These are phyloP conservation scores for Cyclostephanos tholiformis DNA, from an alignment of 108 stramenopile genomes.

Conservation along the genomic window DNA sequence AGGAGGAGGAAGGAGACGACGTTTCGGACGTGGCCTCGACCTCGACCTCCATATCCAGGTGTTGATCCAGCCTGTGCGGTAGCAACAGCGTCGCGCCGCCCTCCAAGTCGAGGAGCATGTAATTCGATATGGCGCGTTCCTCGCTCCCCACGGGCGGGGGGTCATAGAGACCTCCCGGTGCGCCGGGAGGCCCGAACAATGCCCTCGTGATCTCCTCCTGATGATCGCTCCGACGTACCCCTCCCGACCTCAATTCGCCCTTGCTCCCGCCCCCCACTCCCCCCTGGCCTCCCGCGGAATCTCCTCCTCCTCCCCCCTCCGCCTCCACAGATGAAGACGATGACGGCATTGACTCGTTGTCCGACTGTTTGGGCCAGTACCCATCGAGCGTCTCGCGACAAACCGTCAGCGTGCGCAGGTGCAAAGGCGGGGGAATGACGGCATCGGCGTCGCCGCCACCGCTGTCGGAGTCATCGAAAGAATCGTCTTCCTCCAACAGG, in stretches of 20 bases:
- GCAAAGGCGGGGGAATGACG: conserved; percentile 60
- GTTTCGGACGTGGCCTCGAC: background rate
- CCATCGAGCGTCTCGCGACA: conserved; percentile 87
- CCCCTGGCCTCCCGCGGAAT: background rate
- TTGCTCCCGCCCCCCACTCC: background rate
- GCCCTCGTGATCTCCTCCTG: conserved; percentile 42
- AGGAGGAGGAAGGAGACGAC: too few species aligned
- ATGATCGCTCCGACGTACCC: conserved; percentile 16
- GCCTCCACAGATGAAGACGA: background rate
- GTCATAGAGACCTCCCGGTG: conserved; percentile 84
- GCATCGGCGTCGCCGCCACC: conserved; percentile 17
- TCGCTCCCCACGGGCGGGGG: conserved; percentile 83
- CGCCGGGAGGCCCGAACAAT: conserved; percentile 80
- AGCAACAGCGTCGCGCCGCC: conserved; percentile 80
- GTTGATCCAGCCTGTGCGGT: conserved; percentile 77
- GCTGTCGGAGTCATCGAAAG: conserved; percentile 1
- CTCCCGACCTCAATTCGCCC: background rate
- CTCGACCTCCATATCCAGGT: conserved; percentile 33
- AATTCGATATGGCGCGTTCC: conserved; percentile 60
- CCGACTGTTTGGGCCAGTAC: conserved; percentile 51
- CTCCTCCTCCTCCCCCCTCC: background rate
- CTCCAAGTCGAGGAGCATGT: conserved; percentile 82
- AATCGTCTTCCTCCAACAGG: conserved; percentile 26
- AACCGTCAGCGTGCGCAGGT: conserved; percentile 73
- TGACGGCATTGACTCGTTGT: conserved; percentile 12